Percentiles rank a stretch among this genome's conserved stretches.
Evolutionary conservation across 176 grass and related monocot genomes (phyloP).

Genomic region (Aegilops longissima): DNA sequence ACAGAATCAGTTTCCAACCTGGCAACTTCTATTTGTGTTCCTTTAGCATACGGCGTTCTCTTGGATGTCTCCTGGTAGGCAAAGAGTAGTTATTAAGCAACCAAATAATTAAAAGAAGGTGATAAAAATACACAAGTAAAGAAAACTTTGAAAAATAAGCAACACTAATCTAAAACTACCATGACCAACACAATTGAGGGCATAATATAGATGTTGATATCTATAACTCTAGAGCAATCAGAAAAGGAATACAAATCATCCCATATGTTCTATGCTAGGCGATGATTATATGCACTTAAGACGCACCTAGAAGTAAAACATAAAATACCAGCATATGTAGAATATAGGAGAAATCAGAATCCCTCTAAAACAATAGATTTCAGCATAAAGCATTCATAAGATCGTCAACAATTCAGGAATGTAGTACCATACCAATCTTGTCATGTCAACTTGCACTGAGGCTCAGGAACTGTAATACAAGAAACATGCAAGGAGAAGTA

Average conservation of each 20-base stretch:
- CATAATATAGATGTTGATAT: background rate
- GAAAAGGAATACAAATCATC: background rate
- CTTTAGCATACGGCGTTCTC: slow-evolving; percentile 34
- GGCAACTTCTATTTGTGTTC: slow-evolving; percentile 49
- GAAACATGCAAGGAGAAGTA: background rate
- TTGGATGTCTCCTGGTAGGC: slow-evolving; percentile 30
- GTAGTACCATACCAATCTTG: background rate
- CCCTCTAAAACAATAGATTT: background rate
- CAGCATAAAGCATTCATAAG: background rate
- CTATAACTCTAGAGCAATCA: background rate
- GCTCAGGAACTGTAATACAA: background rate
- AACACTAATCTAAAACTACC: background rate
- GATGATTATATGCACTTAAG: background rate
- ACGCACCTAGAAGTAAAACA: background rate
- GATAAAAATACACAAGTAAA: background rate
- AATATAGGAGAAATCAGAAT: background rate
- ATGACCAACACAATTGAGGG: background rate
- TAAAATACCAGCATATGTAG: background rate
- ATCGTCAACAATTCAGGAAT: background rate
- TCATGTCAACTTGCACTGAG: background rate
- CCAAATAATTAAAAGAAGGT: background rate
- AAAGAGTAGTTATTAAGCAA: slow-evolving; percentile 17
- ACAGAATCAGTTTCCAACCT: slow-evolving; percentile 38
- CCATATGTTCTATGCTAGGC: background rate
- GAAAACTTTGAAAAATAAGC: slow-evolving; percentile 1